phyloP scores from a whole-genome alignment of 345 rosid species.

The Eucalyptus curtisii region DNA sequence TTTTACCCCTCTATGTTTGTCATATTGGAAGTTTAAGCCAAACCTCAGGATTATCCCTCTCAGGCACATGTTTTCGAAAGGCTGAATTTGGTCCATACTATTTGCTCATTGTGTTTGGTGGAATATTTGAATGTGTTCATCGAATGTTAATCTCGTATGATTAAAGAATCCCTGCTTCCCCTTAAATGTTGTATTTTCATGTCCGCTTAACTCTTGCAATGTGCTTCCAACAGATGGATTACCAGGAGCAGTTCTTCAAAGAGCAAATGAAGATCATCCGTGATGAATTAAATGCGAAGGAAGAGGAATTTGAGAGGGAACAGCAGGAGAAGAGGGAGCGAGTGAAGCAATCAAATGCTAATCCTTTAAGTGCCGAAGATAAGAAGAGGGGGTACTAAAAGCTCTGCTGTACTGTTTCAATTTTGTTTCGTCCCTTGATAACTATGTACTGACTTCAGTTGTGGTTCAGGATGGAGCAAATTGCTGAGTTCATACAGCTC shows the following conservation, averaged over 20 bases:
- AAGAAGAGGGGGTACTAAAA: constrained; percentile 31
- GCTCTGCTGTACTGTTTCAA: neutral
- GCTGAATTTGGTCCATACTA: neutral
- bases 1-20: neutral
- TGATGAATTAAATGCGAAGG: constrained; percentile 34
- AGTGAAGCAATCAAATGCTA: constrained; percentile 29
- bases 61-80: neutral
- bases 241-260: constrained; percentile 61
- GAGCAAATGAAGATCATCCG: constrained; percentile 34
- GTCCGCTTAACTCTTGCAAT: neutral
- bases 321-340: constrained; percentile 72
- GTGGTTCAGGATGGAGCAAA: constrained; percentile 37
- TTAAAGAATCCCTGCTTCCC: neutral
- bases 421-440: neutral
- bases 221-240: constrained; percentile 41
- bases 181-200: neutral
- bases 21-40: neutral
- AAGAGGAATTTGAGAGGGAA: constrained; percentile 67
- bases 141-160: neutral
- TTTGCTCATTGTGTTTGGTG: neutral
- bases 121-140: neutral
- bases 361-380: constrained; percentile 23
- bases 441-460: neutral
- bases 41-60: neutral
- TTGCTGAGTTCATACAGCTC: constrained; percentile 29